phyloP scores from a whole-genome alignment of 257 asterid species.

The Scutellaria barbata region DNA sequence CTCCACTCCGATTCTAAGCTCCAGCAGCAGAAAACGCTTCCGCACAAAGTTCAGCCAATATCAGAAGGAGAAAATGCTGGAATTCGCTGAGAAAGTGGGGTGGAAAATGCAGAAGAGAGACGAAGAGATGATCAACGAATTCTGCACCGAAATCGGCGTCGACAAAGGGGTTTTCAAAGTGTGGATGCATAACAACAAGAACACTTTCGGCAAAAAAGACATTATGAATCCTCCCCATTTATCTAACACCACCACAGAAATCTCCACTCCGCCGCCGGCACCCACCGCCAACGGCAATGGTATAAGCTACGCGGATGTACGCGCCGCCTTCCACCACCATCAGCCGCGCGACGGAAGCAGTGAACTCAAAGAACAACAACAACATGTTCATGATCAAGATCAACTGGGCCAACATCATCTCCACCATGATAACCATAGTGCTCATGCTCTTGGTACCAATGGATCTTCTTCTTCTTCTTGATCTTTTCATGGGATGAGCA shows the following conservation, averaged over 20 bases:
- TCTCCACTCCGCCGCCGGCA: conserved; percentile 36
- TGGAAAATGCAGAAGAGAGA: conserved; percentile 90
- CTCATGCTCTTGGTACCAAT: conserved; percentile 50
- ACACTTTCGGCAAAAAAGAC: conserved; percentile 58
- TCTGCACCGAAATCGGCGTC: conserved; percentile 65
- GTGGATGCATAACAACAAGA: conserved; percentile 96
- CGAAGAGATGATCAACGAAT: conserved; percentile 55
- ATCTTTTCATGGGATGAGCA: conserved; percentile 18
- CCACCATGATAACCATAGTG: conserved; percentile 31
- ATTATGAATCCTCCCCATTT: background rate
- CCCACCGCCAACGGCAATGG: conserved; percentile 39
- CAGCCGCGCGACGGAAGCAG: conserved; percentile 28
- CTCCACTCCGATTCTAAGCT: conserved; percentile 27
- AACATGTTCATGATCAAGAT: conserved; percentile 36
- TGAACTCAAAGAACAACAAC: conserved; percentile 38
- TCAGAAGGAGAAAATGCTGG: conserved; percentile 79
- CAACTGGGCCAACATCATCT: conserved; percentile 35
- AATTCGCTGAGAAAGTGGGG: conserved; percentile 62
- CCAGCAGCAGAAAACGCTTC: conserved; percentile 63
- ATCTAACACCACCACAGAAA: conserved; percentile 36
- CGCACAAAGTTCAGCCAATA: conserved; percentile 70
- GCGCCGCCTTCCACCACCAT: conserved; percentile 44
- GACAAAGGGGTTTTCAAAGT: conserved; percentile 80
- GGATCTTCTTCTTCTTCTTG: conserved; percentile 70
- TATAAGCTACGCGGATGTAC: conserved; percentile 13